Conservation (phyloP, 2,329 filamentous ascomycete species). For the Scleromitrula shiraiana region DNA sequence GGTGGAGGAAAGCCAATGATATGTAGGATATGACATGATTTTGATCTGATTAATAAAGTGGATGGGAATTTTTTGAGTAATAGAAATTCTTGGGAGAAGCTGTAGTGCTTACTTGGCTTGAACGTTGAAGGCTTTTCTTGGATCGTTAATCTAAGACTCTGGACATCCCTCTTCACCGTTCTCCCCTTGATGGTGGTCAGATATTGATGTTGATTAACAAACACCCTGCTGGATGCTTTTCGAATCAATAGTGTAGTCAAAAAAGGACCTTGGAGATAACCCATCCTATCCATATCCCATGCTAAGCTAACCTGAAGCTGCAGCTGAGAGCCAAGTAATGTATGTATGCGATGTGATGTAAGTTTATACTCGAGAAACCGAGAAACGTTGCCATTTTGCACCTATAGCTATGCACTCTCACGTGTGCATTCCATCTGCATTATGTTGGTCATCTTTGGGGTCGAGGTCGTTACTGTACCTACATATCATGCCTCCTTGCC, state of each 20-base stretch:
- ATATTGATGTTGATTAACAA: not conserved
- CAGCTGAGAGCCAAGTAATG: not conserved
- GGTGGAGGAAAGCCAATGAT: too few relatives aligned
- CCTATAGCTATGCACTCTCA: not conserved
- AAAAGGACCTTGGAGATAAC: too few relatives aligned
- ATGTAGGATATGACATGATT: too few relatives aligned
- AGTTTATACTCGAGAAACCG: too few relatives aligned
- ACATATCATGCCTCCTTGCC: too few relatives aligned
- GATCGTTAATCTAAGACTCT: too few relatives aligned
- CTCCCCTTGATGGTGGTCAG: not conserved
- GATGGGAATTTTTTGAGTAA: not conserved
- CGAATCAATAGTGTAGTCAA: not conserved
- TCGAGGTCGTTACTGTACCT: too few relatives aligned
- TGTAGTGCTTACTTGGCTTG: slow-evolving; percentile 7
- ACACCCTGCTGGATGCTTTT: too few relatives aligned
- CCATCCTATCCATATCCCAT: too few relatives aligned
- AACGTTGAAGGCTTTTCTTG: too few relatives aligned
- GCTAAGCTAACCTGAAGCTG: not conserved
- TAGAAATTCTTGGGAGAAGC: not conserved
- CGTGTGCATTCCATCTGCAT: not conserved
- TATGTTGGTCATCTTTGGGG: slow-evolving; percentile 9
- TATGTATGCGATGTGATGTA: too few relatives aligned
- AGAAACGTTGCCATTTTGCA: too few relatives aligned
- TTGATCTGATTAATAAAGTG: not conserved
- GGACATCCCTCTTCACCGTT: not conserved